Evolutionary conservation across 148 eudicot species (phyloP).

Genomic region (Rhododendron williamsianum): DNA sequence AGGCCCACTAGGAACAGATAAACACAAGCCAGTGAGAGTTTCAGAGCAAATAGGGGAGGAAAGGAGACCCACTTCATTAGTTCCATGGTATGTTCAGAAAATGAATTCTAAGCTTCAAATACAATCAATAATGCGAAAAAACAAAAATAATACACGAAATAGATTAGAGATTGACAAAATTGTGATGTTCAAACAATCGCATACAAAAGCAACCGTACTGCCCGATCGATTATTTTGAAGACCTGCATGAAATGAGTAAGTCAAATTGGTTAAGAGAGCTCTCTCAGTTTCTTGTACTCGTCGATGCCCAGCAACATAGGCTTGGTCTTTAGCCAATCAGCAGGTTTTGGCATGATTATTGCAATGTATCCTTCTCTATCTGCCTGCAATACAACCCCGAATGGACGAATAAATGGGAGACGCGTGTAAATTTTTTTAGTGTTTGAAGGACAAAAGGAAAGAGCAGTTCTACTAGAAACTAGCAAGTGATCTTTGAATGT

Average conservation of each 20-base stretch:
- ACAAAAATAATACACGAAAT: background rate
- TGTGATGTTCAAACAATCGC: background rate
- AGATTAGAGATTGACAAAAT: background rate
- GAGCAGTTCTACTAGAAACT: background rate
- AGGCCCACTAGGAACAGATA: no score
- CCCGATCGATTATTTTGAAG: background rate
- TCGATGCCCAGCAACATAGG: conserved; percentile 51
- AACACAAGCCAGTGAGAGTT: no score
- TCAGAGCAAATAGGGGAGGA: background rate
- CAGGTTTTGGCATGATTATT: conserved; percentile 77
- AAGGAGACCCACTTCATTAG: background rate
- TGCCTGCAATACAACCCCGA: conserved; percentile 40
- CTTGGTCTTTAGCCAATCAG: conserved; percentile 79
- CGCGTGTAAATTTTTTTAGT: background rate
- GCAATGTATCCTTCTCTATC: conserved; percentile 93
- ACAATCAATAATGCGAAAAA: background rate
- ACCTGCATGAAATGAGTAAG: no score
- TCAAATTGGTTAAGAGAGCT: conserved; percentile 16
- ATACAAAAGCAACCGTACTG: background rate
- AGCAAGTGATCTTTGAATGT: background rate
- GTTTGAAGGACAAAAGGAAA: background rate
- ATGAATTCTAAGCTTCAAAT: background rate
- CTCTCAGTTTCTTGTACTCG: conserved; percentile 56
- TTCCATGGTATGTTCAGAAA: background rate
- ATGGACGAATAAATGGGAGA: background rate